Base-by-base conservation (phyloP, 202 grass and related monocot species). In the Bolboschoenoplectus hybrid region DNA sequence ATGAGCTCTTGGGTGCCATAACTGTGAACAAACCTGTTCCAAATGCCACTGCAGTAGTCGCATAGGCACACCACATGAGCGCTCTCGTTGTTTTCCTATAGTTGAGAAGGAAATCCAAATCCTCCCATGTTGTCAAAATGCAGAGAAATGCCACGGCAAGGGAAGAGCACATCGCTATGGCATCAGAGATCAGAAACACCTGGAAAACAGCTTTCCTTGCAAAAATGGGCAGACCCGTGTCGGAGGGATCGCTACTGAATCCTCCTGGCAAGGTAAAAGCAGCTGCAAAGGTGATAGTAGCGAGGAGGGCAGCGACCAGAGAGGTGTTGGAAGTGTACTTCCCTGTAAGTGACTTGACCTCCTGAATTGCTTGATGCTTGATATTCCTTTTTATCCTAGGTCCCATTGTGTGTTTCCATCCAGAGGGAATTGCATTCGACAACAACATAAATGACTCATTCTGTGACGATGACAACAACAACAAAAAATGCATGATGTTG, bases 311-410 rank as follows among this genome's bases (percentile, higher is more conserved):
- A 41, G 84, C 84, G n/a, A 78, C 70, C 56, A 85, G 1, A 75
- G 84, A 78, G 32, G 84, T 85, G 84, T 85, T 85, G 1, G 53
- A 4, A 44, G 67, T 85, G 84, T 85, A 62, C 41, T 10, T 85
- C 57, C 10, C 1, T 13, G 53, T 85, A 32, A 85, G 58, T 46
- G 32, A 12, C 35, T 78, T 85, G 17, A 85, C 53, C 20, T 78
- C 65, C 51, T 60, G 0, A 44, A 60, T 76, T 74, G 69, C 68
- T 55, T 75, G 13, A 1, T 49, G 3, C 9, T 64, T 47, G 14
- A 51, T 67, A 4, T 13, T 50, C 36, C 63, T 41, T 6, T 41
- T 44, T 63, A 57, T 26, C 9, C 9, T 2, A 47, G 6, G 0
- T 14, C 11, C 16, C 47, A 17, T 19, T 61, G 2, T 1, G 16